A percentile compares a stretch with the other conserved stretches of the same genome.
Evolutionary conservation across 768 basidiomycete genomes (phyloP).

Genomic region (Naematelia encephala): DNA sequence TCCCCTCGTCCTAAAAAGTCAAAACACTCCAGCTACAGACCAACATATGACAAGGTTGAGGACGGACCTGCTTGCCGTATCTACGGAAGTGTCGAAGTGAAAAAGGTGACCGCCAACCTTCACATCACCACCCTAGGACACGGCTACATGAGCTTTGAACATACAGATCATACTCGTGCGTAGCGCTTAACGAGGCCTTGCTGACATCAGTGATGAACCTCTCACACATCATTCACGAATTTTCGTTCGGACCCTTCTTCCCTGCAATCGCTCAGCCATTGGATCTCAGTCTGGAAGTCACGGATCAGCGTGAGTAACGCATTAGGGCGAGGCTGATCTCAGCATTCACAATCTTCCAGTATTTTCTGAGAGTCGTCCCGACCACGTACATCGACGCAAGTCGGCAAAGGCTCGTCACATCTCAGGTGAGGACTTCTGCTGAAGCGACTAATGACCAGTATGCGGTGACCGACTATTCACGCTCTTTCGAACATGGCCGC

Average conservation of each 20-base stretch:
- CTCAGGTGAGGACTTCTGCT: constrained; percentile 26
- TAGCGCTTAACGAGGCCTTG: constrained; percentile 17
- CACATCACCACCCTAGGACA: constrained; percentile 94
- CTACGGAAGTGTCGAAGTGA: constrained; percentile 75
- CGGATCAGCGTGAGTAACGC: constrained; percentile 61
- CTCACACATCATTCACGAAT: constrained; percentile 92
- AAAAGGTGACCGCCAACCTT: constrained; percentile 89
- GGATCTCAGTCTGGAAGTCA: constrained; percentile 78
- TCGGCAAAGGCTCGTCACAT: constrained; percentile 56
- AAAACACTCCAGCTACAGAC: constrained; percentile 58
- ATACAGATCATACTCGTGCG: constrained; percentile 81
- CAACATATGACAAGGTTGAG: constrained; percentile 66
- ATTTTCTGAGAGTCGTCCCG: constrained; percentile 92
- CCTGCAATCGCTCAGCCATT: constrained; percentile 92
- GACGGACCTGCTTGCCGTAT: constrained; percentile 79
- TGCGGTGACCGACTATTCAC: constrained; percentile 87
- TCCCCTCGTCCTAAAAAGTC: constrained; percentile 16
- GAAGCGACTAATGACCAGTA: constrained; percentile 56
- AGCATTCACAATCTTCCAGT: constrained; percentile 90
- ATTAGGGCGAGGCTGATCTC: constrained; percentile 1
- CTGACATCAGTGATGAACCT: constrained; percentile 78
- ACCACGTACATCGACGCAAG: constrained; percentile 67
- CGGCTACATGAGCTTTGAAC: constrained; percentile 80
- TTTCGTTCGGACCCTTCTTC: constrained; percentile 94
- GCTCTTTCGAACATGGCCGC: constrained; percentile 66